Evolutionary conservation across 2,329 filamentous ascomycete genomes (phyloP), one percentile per base, ranked within the genome.

Genomic region (Fusarium albidum): DNA sequence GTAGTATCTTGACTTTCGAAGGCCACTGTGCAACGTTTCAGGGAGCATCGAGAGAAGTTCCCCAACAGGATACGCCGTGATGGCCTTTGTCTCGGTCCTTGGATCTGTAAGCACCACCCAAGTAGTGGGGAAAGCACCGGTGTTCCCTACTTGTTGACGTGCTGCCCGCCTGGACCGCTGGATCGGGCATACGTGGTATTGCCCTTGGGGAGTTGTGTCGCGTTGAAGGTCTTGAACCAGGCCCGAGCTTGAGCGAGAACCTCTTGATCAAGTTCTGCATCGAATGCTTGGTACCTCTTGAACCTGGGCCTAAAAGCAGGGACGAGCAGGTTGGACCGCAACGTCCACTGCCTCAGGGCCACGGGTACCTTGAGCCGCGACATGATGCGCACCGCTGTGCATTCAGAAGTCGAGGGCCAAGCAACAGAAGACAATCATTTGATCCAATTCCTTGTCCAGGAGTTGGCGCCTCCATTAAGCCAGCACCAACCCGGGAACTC

Each of bases 21-120:
- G 61, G n/a, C 67, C 69, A 5, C 65, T 31, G 33, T 81, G 80
- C 28, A 86, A 55, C 13, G 81, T 56, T 48, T 73, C 77, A 0
- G 83, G 83, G 8, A 86, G 65, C 8, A 68, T 50, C 5, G 69
- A 66, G 7, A 75, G 61, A 11, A 86, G 70, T 17, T 85, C 79
- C 12, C 70, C 66, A 4, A 84, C 66, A 2, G 77, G 58, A 75
- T 82, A 85, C 11, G 71, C 73, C 1, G 83, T 84, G 38, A 78
- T 81, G 17, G 83, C 83, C 61, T 86, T 86, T 43, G 77, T 81
- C 69, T 86, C 83, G 1, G 83, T 86, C 55, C 83, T 86, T 60
- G n/a, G 31, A 34, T 27, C 25, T 15, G 78, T 82, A 9, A 79
- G 75, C 10, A 75, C 75, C 69, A 78, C 6, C 59, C 76, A 33